Percentiles rank a stretch among this genome's conserved stretches.
These are phyloP conservation scores for Sporothrix globosa DNA, from an alignment of 2,329 filamentous ascomycete species.

Conservation along the genomic window DNA sequence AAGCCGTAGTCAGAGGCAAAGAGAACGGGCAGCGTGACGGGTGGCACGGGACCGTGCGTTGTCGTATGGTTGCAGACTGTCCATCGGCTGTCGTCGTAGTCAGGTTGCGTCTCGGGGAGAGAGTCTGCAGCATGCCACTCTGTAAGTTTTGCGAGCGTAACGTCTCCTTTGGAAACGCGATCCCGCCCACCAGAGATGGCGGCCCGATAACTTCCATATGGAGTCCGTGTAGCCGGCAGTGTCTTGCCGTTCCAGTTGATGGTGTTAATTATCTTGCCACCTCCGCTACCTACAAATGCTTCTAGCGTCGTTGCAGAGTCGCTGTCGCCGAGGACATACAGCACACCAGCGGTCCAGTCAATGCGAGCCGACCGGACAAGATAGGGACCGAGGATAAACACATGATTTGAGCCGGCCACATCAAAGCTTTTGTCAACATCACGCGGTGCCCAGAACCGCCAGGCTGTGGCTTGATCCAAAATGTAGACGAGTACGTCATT, in stretches of 20 bases:
- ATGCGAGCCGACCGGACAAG: slow-evolving; percentile 33
- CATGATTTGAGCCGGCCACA: slow-evolving; percentile 49
- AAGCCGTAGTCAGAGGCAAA: slow-evolving; percentile 72
- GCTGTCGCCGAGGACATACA: slow-evolving; percentile 32
- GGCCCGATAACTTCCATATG: slow-evolving; percentile 54
- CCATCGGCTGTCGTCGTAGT: slow-evolving; percentile 73
- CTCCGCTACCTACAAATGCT: slow-evolving; percentile 56
- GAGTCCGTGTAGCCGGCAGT: slow-evolving; percentile 44
- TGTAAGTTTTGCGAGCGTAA: slow-evolving; percentile 51
- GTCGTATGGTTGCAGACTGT: slow-evolving; percentile 58
- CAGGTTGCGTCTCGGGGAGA: slow-evolving; percentile 66
- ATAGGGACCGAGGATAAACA: slow-evolving; percentile 58
- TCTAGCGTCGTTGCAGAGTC: slow-evolving; percentile 45
- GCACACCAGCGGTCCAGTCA: slow-evolving; percentile 42
- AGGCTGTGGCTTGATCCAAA: slow-evolving; percentile 57
- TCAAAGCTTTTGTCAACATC: slow-evolving; percentile 37
- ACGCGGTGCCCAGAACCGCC: slow-evolving; percentile 58
- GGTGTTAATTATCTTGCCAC: slow-evolving; percentile 45
- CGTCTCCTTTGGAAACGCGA: slow-evolving; percentile 37
- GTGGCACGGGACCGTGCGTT: slow-evolving; percentile 63
- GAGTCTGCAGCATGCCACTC: slow-evolving; percentile 61
- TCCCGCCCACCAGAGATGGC: slow-evolving; percentile 57
- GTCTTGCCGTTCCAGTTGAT: slow-evolving; percentile 64
- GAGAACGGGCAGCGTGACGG: slow-evolving; percentile 63
- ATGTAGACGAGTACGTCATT: slow-evolving; percentile 56